A percentile compares a stretch with the other conserved stretches of the same genome.
Evolutionary conservation across 495 filamentous ascomycete genomes (phyloP).

Genomic region (Barbatosphaeria neglecta): DNA sequence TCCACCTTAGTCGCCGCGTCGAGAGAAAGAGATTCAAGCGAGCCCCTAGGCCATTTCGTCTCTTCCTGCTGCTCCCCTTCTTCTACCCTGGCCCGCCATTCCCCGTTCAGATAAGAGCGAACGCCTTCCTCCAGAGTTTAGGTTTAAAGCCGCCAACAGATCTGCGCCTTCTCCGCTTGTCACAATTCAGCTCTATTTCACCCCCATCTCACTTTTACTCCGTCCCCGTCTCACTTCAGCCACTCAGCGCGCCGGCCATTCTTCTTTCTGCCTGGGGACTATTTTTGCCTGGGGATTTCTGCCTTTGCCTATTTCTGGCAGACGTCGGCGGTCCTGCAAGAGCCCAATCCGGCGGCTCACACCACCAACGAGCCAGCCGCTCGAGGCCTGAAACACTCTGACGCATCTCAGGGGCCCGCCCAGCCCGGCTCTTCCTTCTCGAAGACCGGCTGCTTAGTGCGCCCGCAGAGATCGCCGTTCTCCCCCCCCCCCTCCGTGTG

Average conservation of each 20-base stretch:
- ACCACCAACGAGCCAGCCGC: not conserved
- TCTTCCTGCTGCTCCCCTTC: not conserved
- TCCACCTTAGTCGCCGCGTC: not conserved
- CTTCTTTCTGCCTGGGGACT: not conserved
- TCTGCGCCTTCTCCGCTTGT: no score
- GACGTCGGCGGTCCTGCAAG: conserved; percentile 7
- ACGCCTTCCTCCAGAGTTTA: no score
- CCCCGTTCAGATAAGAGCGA: not conserved
- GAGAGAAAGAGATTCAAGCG: no score
- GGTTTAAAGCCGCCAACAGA: no score
- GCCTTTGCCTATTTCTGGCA: no score
- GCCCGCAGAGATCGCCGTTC: no score
- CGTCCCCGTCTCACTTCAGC: not conserved
- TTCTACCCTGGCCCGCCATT: not conserved
- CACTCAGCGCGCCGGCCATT: not conserved
- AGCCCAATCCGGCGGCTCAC: conserved; percentile 8
- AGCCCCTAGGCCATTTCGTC: no score
- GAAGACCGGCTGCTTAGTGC: conserved; percentile 6
- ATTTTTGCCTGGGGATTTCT: no score
- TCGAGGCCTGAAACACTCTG: conserved; percentile 14
- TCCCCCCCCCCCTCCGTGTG: no score
- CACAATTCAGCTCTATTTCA: no score
- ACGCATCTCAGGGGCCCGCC: conserved; percentile 15
- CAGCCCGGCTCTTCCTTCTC: conserved; percentile 5
- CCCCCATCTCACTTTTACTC: not conserved